Evolutionary conservation across 805 yeast genomes (phyloP).

Genomic region (Blastobotrys mokoenaii): DNA sequence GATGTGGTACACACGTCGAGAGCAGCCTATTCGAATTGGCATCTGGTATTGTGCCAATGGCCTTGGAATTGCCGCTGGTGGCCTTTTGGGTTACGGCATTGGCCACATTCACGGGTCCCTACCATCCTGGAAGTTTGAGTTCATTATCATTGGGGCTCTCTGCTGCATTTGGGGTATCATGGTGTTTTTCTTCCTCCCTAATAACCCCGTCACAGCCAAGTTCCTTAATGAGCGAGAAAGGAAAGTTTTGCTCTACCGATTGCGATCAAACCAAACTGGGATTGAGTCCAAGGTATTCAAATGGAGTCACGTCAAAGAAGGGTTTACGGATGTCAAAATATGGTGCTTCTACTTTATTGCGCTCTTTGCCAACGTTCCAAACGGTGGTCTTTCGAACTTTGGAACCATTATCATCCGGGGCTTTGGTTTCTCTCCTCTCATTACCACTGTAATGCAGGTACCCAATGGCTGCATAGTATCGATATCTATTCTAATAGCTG

Average conservation of each 20-base stretch:
- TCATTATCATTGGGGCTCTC: conserved; percentile 50
- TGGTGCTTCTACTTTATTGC: conserved; percentile 39
- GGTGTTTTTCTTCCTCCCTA: conserved; percentile 46
- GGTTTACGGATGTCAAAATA: conserved; percentile 40
- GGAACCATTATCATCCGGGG: conserved; percentile 37
- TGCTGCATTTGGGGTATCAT: conserved; percentile 45
- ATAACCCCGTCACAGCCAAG: conserved; percentile 37
- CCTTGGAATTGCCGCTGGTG: conserved; percentile 25
- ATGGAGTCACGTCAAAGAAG: conserved; percentile 45
- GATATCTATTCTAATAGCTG: conserved; percentile 19
- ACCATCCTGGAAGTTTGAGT: conserved; percentile 55
- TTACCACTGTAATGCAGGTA: conserved; percentile 37
- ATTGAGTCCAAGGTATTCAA: conserved; percentile 49
- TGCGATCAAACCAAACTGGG: conserved; percentile 49
- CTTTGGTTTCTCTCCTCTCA: conserved; percentile 36
- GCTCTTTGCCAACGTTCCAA: conserved; percentile 37
- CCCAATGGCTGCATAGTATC: conserved; percentile 40
- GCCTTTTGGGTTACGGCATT: conserved; percentile 17
- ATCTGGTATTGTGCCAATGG: conserved; percentile 28
- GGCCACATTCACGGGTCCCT: conserved; percentile 18
- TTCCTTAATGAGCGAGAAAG: conserved; percentile 33
- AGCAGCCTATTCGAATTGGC: conserved; percentile 45
- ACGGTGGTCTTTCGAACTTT: conserved; percentile 49
- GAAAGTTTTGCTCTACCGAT: conserved; percentile 41
- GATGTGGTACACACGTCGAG: conserved; percentile 45